Percentiles rank a stretch among this genome's conserved stretches.
Conservation (phyloP, 106 monocot species). For the Dendrobium nobile region DNA sequence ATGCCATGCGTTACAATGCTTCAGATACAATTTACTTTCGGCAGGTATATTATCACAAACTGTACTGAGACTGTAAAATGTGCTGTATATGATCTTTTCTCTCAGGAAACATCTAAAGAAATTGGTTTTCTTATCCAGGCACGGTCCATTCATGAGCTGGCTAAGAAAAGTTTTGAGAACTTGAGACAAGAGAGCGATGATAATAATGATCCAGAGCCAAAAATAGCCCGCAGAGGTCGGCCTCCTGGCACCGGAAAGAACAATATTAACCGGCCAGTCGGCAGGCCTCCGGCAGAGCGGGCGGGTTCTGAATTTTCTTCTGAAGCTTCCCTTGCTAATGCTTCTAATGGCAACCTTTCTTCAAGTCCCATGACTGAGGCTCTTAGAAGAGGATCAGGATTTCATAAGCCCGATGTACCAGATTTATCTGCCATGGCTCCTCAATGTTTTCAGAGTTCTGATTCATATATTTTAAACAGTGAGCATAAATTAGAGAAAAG, state of each 20-base stretch:
- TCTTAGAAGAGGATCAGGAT: conserved; percentile 19
- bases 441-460: conserved; percentile 18
- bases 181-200: conserved; percentile 76
- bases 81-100: background rate
- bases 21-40: conserved; percentile 79
- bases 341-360: conserved; percentile 20
- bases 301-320: conserved; percentile 28
- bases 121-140: conserved; percentile 40
- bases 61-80: background rate
- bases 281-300: conserved; percentile 30
- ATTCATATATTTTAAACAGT: conserved; percentile 10
- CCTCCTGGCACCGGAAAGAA: conserved; percentile 65
- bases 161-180: conserved; percentile 84
- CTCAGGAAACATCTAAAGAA: background rate
- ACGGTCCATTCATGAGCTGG: conserved; percentile 75
- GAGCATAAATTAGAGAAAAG: conserved; percentile 45
- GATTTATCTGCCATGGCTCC: conserved; percentile 17
- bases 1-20: conserved; percentile 89
- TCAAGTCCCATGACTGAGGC: conserved; percentile 30
- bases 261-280: conserved; percentile 29
- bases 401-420: conserved; percentile 17
- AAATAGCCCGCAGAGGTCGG: conserved; percentile 58
- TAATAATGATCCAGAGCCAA: conserved; percentile 60
- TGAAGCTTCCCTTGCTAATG: conserved; percentile 39
- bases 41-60: conserved; percentile 42